phyloP scores from a whole-genome alignment of 305 asterid species.

The Ilex paraguariensis region DNA sequence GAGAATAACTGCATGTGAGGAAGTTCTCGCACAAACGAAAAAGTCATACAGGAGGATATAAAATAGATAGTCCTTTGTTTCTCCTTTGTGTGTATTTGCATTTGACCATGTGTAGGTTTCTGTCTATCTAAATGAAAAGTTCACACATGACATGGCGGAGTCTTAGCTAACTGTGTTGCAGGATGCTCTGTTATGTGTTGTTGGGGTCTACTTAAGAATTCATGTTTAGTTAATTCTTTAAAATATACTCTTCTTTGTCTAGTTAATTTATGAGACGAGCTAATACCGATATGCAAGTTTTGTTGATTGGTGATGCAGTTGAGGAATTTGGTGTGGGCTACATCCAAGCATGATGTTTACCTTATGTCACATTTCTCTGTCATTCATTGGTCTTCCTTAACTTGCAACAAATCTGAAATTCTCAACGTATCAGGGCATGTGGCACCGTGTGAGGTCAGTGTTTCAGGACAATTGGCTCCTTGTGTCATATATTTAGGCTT shows the following conservation, averaged over 20 bases:
- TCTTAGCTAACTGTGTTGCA: too few relatives aligned
- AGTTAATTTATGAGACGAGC: not conserved
- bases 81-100: too few relatives aligned
- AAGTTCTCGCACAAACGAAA: too few relatives aligned
- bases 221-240: too few relatives aligned
- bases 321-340: slow-evolving; percentile 63
- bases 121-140: too few relatives aligned
- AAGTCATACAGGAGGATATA: too few relatives aligned
- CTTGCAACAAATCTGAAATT: slow-evolving; percentile 47
- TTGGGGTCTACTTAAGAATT: too few relatives aligned
- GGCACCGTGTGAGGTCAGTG: slow-evolving; percentile 50
- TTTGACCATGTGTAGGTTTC: too few relatives aligned
- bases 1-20: too few relatives aligned
- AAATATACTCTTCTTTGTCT: not conserved
- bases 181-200: not conserved
- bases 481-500: slow-evolving; percentile 4
- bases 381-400: slow-evolving; percentile 62
- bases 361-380: slow-evolving; percentile 56
- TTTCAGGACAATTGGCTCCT: slow-evolving; percentile 4
- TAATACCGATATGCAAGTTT: slow-evolving; percentile 1
- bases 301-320: slow-evolving; percentile 27
- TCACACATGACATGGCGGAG: too few relatives aligned
- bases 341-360: slow-evolving; percentile 70
- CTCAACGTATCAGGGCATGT: slow-evolving; percentile 66
- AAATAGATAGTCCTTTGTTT: too few relatives aligned